These are phyloP conservation scores for Cladophialophora exuberans DNA, from an alignment of 2,329 filamentous ascomycete genomes.

Conservation along the genomic window DNA sequence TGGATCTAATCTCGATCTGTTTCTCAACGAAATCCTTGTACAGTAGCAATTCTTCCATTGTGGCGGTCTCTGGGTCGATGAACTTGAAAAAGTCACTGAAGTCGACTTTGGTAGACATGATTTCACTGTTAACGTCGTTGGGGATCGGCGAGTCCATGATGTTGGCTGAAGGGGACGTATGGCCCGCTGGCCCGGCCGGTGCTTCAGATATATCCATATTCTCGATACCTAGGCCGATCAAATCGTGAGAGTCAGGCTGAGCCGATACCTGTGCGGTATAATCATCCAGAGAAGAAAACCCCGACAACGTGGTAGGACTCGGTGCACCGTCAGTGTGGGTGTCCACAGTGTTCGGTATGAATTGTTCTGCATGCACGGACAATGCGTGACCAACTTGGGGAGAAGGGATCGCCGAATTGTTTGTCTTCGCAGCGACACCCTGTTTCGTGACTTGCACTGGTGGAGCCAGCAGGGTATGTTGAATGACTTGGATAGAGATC, in stretches of 20 bases:
- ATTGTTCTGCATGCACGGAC: slow-evolving; percentile 16
- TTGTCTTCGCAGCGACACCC: neutral
- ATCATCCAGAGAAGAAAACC: slow-evolving; percentile 3
- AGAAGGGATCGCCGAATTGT: neutral
- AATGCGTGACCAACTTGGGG: too few species aligned
- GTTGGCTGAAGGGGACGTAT: slow-evolving; percentile 4
- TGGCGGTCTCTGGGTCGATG: slow-evolving; percentile 15
- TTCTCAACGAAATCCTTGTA: slow-evolving; percentile 4
- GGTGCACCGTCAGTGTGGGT: slow-evolving; percentile 27
- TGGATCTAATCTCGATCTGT: neutral
- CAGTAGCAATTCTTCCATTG: slow-evolving; percentile 10
- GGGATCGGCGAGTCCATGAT: slow-evolving; percentile 23
- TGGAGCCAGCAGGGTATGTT: too few species aligned
- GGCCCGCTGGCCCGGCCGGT: neutral
- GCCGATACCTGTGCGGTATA: neutral
- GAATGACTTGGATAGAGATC: too few species aligned
- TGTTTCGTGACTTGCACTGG: too few species aligned
- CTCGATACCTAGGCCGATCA: slow-evolving; percentile 24
- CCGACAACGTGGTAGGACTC: slow-evolving; percentile 15
- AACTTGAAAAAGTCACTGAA: slow-evolving; percentile 18
- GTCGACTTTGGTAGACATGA: slow-evolving; percentile 5
- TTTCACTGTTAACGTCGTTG: slow-evolving; percentile 8
- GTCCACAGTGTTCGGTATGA: slow-evolving; percentile 9
- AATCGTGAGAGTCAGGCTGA: neutral
- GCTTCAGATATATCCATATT: neutral